Base-by-base conservation (phyloP, 1,284 basidiomycete species). In the Ceratobasidium theobromae region DNA sequence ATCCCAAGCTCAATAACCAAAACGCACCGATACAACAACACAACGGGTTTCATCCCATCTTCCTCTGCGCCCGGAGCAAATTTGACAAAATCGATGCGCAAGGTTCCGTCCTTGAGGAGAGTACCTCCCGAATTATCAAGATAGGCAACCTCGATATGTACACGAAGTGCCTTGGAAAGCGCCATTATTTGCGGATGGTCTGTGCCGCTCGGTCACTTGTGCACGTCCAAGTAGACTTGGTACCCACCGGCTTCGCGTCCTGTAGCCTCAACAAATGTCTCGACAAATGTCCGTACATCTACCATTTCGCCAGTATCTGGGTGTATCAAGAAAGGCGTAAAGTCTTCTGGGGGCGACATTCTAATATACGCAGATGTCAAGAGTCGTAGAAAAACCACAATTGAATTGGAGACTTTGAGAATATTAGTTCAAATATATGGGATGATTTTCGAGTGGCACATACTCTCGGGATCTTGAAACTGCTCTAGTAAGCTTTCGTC, bases 131-230 rank as follows among this genome's bases (percentile, higher is more conserved):
- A 66, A 40, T 45, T 65, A 74, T 93, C 91, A 18, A 95, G 81
- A 75, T 94, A 94, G 3, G 91, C 91, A 35, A 94, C 82, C 53
- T 85, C 82, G 53, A 94, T 77, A 66, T 88, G 87, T 53, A 91
- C 77, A 41, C 81, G 77, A 30, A 95, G 77, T 0, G 87, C 88
- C 49, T 84, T 80, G 12, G 87, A 84, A 5, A 96, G 79, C 0
- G 93, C 93, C 66, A 84, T 85, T 70, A 95, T 89, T 72, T 93
- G 89, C 21, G 91, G 86, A 71, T 95, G 87, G 71, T 95, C 93
- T 85, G 72, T 53, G 43, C 65, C 53, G 12, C 45, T 51, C n/a
- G 43, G 21, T 30, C 14, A 6, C 49, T 60, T 51, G 11, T 32
- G 11, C 14, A 21, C 12, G 16, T 23, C 9, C n/a, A 5, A 1